Conservation (phyloP, 1,139 yeast genomes). For the Arxiozyma heterogenica region DNA sequence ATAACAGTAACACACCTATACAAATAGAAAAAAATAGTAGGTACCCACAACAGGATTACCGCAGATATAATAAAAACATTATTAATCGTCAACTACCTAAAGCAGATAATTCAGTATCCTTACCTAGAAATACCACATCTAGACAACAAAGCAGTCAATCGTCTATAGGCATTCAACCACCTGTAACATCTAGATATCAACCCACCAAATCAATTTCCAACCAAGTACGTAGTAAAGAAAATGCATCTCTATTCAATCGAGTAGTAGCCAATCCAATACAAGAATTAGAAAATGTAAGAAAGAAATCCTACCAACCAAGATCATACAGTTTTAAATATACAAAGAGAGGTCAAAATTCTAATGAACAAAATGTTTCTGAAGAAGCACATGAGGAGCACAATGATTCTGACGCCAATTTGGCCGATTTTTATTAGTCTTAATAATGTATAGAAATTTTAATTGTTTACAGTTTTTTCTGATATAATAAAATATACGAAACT, state of each 20-base stretch:
- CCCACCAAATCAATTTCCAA: not conserved
- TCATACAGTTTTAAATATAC: conserved; percentile 1
- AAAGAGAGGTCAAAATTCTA: not conserved
- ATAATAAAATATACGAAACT: too few species aligned
- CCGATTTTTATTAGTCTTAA: not conserved
- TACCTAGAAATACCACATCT: not conserved
- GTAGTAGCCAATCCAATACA: not conserved
- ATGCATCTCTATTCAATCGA: not conserved
- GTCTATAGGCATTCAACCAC: not conserved
- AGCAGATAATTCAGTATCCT: not conserved
- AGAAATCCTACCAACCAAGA: not conserved
- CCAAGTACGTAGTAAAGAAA: not conserved
- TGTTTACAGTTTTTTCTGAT: not conserved
- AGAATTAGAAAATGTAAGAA: not conserved
- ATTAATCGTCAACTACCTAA: too few species aligned
- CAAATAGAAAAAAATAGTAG: not conserved
- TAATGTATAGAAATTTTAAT: too few species aligned
- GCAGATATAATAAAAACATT: not conserved
- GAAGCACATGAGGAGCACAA: not conserved
- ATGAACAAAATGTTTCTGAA: not conserved
- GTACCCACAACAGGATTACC: not conserved
- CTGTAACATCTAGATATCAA: not conserved
- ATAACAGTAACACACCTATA: not conserved
- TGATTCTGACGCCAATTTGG: not conserved
- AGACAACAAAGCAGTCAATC: not conserved